Evolutionary conservation across 139 green algal species (phyloP).

Genomic region (Coelastrella sp.): DNA sequence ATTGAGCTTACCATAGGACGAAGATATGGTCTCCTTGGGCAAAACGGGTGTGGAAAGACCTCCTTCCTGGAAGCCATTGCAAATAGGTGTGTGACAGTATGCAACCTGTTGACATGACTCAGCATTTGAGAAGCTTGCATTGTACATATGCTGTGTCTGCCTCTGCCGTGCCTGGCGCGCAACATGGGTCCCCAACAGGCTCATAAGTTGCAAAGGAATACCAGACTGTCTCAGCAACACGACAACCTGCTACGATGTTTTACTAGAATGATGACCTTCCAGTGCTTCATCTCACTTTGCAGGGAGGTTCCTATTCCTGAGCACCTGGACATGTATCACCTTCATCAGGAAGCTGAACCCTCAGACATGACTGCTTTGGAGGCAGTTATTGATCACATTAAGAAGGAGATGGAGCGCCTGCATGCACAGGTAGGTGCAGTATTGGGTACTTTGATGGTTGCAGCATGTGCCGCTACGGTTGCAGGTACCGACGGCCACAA

Average conservation of each 20-base stretch:
- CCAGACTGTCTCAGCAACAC: too few species aligned
- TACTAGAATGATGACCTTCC: too few species aligned
- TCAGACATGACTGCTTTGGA: slow-evolving; percentile 86
- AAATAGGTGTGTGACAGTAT: background rate
- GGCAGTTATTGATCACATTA: slow-evolving; percentile 69
- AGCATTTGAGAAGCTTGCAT: too few species aligned
- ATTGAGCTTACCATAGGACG: slow-evolving; percentile 88
- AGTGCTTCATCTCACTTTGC: background rate
- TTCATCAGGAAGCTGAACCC: slow-evolving; percentile 88
- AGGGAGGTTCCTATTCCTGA: slow-evolving; percentile 87
- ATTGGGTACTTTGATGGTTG: background rate
- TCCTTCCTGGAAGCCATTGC: slow-evolving; percentile 78
- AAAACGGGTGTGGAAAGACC: slow-evolving; percentile 93
- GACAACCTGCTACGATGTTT: too few species aligned
- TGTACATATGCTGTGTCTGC: too few species aligned
- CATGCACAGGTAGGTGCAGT: slow-evolving; percentile 34
- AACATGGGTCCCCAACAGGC: too few species aligned
- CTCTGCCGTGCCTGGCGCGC: too few species aligned
- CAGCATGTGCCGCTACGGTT: background rate
- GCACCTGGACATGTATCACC: slow-evolving; percentile 95
- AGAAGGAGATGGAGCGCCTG: slow-evolving; percentile 58
- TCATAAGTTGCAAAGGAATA: too few species aligned
- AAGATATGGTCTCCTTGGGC: slow-evolving; percentile 89
- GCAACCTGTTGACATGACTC: background rate
- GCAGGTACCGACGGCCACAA: too few species aligned